Conservation (phyloP, 176 grass and related monocot genomes). For the Calamus simplicifolius region DNA sequence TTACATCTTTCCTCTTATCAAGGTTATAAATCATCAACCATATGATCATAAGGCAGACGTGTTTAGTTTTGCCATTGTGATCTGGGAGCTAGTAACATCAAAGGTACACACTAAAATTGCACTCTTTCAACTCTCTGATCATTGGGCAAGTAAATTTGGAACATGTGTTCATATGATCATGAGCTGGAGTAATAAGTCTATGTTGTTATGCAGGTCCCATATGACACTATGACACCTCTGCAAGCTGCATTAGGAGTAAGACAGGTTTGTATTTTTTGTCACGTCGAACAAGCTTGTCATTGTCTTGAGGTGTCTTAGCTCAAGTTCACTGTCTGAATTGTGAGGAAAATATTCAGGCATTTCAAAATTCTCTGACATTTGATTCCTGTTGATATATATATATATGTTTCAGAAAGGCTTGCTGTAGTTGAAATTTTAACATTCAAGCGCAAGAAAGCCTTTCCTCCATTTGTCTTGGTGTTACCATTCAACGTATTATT, state of each 20-base stretch:
- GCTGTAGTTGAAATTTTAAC: too few species aligned
- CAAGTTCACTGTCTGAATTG: too few species aligned
- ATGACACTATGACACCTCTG: constrained; percentile 76
- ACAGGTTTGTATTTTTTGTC: constrained; percentile 45
- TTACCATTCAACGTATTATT: too few species aligned
- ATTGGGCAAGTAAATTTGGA: neutral
- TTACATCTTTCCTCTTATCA: constrained; percentile 1
- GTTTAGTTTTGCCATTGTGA: constrained; percentile 90
- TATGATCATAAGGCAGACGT: constrained; percentile 88
- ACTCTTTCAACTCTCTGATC: neutral
- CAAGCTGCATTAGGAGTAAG: constrained; percentile 92
- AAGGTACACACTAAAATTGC: constrained; percentile 43
- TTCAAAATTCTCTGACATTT: too few species aligned
- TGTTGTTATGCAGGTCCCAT: constrained; percentile 57
- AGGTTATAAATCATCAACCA: constrained; percentile 94
- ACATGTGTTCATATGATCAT: neutral
- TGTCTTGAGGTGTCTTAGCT: too few species aligned
- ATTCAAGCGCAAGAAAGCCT: too few species aligned
- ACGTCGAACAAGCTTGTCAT: neutral
- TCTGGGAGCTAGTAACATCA: constrained; percentile 82
- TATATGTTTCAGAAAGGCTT: too few species aligned
- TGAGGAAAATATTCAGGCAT: too few species aligned
- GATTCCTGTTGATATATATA: too few species aligned
- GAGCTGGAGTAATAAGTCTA: constrained; percentile 7
- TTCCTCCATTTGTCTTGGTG: too few species aligned